Evolutionary conservation across 208 protist genomes (phyloP), one percentile per base, ranked within the genome.

Genomic region (Polymyxa betae): DNA sequence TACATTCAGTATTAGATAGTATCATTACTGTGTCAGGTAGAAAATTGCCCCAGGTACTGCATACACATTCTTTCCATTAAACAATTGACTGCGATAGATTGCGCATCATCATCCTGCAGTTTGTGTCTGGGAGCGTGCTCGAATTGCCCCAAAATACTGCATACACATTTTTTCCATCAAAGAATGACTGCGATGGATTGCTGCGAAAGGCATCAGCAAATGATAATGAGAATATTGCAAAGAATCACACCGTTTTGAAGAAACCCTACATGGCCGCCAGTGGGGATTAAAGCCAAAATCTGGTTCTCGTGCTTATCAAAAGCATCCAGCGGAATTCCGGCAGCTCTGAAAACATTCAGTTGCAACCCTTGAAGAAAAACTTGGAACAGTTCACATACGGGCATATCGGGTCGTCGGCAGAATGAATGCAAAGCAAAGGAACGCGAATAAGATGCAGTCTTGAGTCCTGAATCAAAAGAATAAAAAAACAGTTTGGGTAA

Each of bases 331-430:
- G 72, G 72, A 82, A 82, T 35, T 38, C 72, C 72, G n/a, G 5
- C 16, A 20, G 72, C n/a, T n/a, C 72, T 82, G 5, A n/a, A 16
- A 66, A 16, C 54, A 66, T 16, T 16, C 54, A 29, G 54, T 66
- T 29, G 29, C 20, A 82, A 20, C 35, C 5, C n/a, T 60, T 5
- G 12, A 60, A 60, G 24, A 29, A 60, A 60, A 60, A 60, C 5
- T 60, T 60, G 49, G 49, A 29, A 35, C 72, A 82, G 35, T 38
- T 82, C 72, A n/a, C 35, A 20, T 82, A 82, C 72, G 72, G 72
- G 72, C 72, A 82, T 38, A 82, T 82, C 16, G 72, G 72, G n/a
- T 82, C 72, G n/a, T 82, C 72, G n/a, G n/a, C 72, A 43, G 72
- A 5, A n/a, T 82, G 5, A 20, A 82, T 43, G 40, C 72, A 82